Base-by-base conservation (phyloP, 1,284 basidiomycete genomes). In the Pseudozyma hubeiensis region DNA sequence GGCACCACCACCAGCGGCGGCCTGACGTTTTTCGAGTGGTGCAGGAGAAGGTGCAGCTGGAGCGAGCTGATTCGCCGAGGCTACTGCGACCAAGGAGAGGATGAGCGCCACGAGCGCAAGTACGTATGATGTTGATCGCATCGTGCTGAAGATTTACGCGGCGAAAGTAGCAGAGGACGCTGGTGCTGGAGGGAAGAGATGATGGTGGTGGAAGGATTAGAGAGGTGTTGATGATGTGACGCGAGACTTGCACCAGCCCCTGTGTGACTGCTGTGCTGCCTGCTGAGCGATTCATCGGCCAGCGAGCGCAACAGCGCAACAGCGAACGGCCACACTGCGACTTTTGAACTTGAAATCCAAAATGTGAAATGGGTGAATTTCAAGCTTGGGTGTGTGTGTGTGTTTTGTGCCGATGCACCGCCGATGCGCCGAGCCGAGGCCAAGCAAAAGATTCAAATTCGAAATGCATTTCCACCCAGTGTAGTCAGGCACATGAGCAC, bases 1-100 rank as follows among this genome's bases (percentile, higher is more conserved):
- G n/a, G 52, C 70, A 51, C 76, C 76, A 48, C 78, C 78, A 48
- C 78, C 76, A 4, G 71, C 68, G 14, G 68, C 76, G n/a, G 64
- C 63, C 64, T 80, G 79, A 47, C 76, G 68, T 41, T 59, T 64
- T 24, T 67, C 57, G 31, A 75, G 56, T n/a, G 46, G 40, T 7
- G 30, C 13, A 31, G 53, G 41, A 14, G 43, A 53, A 45, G 52
- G 40, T n/a, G 51, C 51, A 14, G 51, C 51, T 43, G 45, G 40
- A 10, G 39, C 46, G 47, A 44, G 41, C 43, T 61, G 58, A 33
- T 61, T 45, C 52, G 68, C 68, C 10, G 63, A 65, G 35, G 58
- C 59, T 29, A 71, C 31, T 10, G 68, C 33, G 52, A 65, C 50
- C 30, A 71, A 31, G 4, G 68, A 65, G 63, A 71, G 54, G 39